Conservation (phyloP, 148 eudicot species). For the Gaultheria prostrata region DNA sequence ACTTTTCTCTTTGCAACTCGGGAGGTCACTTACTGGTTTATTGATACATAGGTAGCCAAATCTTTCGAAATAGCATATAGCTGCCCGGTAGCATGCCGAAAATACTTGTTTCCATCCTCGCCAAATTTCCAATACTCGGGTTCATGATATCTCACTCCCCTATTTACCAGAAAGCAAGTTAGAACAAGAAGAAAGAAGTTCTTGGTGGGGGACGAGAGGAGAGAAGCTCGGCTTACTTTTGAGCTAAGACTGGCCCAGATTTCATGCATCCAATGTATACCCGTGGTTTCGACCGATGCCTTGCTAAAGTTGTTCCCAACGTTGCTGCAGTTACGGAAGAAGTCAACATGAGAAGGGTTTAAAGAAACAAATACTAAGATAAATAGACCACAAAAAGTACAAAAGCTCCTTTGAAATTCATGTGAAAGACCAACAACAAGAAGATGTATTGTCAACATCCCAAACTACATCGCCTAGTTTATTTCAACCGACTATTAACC, state of each 20-base stretch:
- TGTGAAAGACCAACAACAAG: not conserved
- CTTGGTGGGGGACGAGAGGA: not conserved
- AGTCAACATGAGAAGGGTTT: not conserved
- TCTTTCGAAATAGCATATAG: conserved; percentile 67
- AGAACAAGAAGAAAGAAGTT: conserved; percentile 1
- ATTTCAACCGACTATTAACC: too few relatives aligned
- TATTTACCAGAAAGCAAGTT: conserved; percentile 23
- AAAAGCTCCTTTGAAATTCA: not conserved
- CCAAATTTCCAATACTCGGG: conserved; percentile 81
- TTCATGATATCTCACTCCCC: conserved; percentile 73
- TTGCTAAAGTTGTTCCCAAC: conserved; percentile 57
- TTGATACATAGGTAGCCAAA: conserved; percentile 54
- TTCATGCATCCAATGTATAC: conserved; percentile 86
- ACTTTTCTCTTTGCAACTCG: not conserved
- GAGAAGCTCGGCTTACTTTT: conserved; percentile 40
- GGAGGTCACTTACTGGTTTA: conserved; percentile 45
- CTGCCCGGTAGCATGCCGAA: conserved; percentile 75
- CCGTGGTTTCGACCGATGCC: conserved; percentile 56
- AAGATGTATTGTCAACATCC: not conserved
- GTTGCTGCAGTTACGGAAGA: conserved; percentile 43
- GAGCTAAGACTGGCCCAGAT: conserved; percentile 81
- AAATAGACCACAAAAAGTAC: not conserved
- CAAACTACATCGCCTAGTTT: not conserved
- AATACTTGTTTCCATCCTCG: conserved; percentile 64
- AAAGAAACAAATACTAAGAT: not conserved